phyloP scores from a whole-genome alignment of 169 alveolate species.

The Besnoitia besnoiti region DNA sequence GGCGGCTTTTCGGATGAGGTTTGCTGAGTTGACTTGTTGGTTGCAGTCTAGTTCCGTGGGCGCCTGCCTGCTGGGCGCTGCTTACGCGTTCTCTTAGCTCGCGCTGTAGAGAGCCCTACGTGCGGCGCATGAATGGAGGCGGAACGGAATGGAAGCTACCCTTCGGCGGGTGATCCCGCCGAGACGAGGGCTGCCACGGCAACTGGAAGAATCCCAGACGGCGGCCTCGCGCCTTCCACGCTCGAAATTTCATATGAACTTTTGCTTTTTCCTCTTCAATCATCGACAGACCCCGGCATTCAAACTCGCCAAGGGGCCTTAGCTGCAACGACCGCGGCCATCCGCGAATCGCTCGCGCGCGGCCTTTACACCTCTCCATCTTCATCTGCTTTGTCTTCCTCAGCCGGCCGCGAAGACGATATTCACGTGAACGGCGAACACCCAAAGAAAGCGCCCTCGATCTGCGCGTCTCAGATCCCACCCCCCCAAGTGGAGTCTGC shows the following conservation, averaged over 20 bases:
- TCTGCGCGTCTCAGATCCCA: background rate
- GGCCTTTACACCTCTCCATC: background rate
- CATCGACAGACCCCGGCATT: background rate
- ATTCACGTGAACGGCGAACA: background rate
- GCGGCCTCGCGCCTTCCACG: background rate
- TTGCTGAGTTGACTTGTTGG: no score
- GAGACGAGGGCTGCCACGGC: background rate
- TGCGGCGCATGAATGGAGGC: background rate
- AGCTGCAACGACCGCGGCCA: background rate
- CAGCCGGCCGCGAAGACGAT: no score
- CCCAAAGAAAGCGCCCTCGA: background rate
- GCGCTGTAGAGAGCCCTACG: no score
- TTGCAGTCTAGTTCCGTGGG: no score
- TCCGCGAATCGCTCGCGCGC: background rate
- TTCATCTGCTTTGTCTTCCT: no score
- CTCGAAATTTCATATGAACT: constrained; percentile 22
- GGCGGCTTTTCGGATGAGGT: no score
- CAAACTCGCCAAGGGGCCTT: background rate
- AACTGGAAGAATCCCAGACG: background rate
- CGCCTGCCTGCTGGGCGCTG: no score
- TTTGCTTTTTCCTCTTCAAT: background rate
- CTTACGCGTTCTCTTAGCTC: no score
- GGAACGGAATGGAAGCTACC: background rate
- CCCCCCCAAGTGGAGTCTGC: background rate
- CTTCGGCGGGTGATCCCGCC: background rate